Evolutionary conservation across 176 grass and related monocot species (phyloP), one percentile per base, ranked within the genome.

Genomic region (Aegilops longissima): DNA sequence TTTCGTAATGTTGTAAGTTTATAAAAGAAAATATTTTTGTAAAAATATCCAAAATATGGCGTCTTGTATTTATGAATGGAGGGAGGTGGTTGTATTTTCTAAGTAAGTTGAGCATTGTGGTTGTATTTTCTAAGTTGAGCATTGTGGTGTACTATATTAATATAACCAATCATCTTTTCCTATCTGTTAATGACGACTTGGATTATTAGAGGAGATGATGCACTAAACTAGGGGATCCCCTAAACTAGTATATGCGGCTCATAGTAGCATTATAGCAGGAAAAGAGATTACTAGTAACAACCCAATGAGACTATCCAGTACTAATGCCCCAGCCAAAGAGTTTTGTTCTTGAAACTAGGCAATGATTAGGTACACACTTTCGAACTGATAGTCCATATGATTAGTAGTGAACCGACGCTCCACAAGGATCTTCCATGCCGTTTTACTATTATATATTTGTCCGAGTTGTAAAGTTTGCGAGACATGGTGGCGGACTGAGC

Each of bases 321-420:
- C 47, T 24, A 66, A 17, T 30, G 12, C 13, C 70, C 36, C 12
- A 23, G 20, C 69, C 12, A 72, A 72, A 23, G 20, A 23, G 35
- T 23, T 72, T 23, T 42, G 20, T 42, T 71, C 49, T 23, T 39
- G n/a, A 23, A 72, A 42, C 11, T 71, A 45, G 30, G 23, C 44
- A 89, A 89, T 85, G 69, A 85, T 85, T 75, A 85, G 11, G 44
- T 12, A 45, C 4, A 49, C 45, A 23, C 62, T 77, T 77, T 85
- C 9, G 77, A 85, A 74, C 42, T 58, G 62, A 34, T 68, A 16
- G 49, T 52, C 14, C 49, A 30, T 31, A 9, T 35, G 2, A 47
- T 56, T 9, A 64, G 35, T 38, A 63, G 6, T 34, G n/a, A 62
- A 42, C 23, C 5, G 34, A 47, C 23, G 25, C 25, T 45, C 9